A percentile compares a stretch with the other conserved stretches of the same genome.
These are phyloP conservation scores for Neofusicoccum umdonicola DNA, from an alignment of 2,329 filamentous ascomycete genomes.

Conservation along the genomic window DNA sequence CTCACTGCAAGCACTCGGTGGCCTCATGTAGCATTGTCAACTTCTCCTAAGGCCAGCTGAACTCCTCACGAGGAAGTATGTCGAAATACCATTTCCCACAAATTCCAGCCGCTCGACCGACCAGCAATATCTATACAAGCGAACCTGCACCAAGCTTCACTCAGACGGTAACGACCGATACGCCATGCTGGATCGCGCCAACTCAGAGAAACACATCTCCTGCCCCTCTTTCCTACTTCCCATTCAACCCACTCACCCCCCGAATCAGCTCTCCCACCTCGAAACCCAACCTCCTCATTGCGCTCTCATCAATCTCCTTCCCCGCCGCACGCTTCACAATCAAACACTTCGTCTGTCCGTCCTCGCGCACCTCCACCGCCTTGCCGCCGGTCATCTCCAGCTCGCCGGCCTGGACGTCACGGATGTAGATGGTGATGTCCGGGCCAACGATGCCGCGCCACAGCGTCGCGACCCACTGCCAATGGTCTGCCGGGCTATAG, in stretches of 20 bases:
- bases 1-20: neutral
- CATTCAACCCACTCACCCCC: conserved; percentile 7
- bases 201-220: neutral
- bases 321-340: conserved; percentile 35
- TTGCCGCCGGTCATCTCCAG: conserved; percentile 21
- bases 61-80: neutral
- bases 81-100: neutral
- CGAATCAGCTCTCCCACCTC: conserved; percentile 81
- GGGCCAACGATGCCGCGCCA: conserved; percentile 85
- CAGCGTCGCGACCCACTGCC: conserved; percentile 94
- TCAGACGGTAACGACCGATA: neutral
- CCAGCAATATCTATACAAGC: neutral
- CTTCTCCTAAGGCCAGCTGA: no score
- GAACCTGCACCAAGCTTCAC: neutral
- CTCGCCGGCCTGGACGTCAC: conserved; percentile 32
- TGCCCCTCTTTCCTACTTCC: neutral
- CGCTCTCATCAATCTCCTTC: conserved; percentile 43
- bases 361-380: conserved; percentile 41
- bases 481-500: conserved; percentile 84
- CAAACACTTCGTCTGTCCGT: conserved; percentile 39
- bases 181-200: neutral
- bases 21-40: no score
- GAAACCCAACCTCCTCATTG: conserved; percentile 74
- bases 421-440: conserved; percentile 73
- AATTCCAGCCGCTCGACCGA: neutral